Conservation (phyloP, 2,329 filamentous ascomycete genomes). For the Venturia carpophila region DNA sequence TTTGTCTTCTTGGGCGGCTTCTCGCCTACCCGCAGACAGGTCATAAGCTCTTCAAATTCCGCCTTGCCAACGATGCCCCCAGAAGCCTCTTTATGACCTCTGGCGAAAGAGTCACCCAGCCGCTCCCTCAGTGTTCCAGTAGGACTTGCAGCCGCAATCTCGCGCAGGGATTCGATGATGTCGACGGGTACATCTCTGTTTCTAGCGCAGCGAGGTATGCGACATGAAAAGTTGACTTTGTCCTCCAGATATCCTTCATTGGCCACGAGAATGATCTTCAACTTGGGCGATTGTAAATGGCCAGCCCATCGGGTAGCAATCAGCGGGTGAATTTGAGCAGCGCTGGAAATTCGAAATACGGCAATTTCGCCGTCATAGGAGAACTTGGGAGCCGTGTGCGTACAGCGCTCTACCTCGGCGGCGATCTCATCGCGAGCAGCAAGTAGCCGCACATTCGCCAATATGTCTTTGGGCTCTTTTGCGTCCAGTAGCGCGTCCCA, state of each 20-base stretch:
- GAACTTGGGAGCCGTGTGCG: slow-evolving; percentile 56
- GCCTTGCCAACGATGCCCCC: slow-evolving; percentile 54
- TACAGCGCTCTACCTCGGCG: slow-evolving; percentile 53
- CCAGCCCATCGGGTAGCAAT: slow-evolving; percentile 61
- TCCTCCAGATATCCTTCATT: slow-evolving; percentile 58
- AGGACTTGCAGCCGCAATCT: slow-evolving; percentile 37
- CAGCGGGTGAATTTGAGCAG: slow-evolving; percentile 57
- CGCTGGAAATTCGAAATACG: slow-evolving; percentile 53
- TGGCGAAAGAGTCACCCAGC: slow-evolving; percentile 56
- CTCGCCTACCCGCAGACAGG: slow-evolving; percentile 50
- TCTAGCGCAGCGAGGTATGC: slow-evolving; percentile 50
- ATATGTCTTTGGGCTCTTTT: slow-evolving; percentile 43
- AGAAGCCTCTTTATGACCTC: slow-evolving; percentile 60
- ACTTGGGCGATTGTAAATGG: slow-evolving; percentile 48
- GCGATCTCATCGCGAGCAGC: slow-evolving; percentile 52
- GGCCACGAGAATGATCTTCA: slow-evolving; percentile 58
- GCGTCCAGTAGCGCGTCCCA: slow-evolving; percentile 52
- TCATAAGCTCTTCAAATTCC: slow-evolving; percentile 59
- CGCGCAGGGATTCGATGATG: slow-evolving; percentile 52
- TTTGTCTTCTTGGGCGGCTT: slow-evolving; percentile 38
- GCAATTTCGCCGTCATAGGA: slow-evolving; percentile 55
- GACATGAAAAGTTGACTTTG: slow-evolving; percentile 60
- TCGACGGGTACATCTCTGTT: slow-evolving; percentile 50
- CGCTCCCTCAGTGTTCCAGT: slow-evolving; percentile 37
- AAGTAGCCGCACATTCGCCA: slow-evolving; percentile 42